Conservation (phyloP, 176 grass and related monocot genomes). For the Metroxylon sagu region DNA sequence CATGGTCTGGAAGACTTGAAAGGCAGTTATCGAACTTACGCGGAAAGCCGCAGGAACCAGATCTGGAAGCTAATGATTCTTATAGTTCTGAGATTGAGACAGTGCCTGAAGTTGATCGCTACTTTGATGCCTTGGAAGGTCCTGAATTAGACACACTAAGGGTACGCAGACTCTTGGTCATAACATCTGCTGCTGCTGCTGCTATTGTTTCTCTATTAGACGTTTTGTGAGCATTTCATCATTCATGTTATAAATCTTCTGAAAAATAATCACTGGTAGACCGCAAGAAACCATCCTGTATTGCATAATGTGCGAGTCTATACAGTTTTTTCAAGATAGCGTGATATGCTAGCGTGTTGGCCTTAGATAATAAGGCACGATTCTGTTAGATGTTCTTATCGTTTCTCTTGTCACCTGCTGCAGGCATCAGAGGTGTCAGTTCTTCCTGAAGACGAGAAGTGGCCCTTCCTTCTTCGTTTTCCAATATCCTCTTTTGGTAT, state of each 20-base stretch:
- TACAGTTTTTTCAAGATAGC: too few species aligned
- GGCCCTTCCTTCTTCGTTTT: slow-evolving; percentile 93
- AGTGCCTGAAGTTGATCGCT: slow-evolving; percentile 57
- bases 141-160: slow-evolving; percentile 85
- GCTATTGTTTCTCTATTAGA: too few species aligned
- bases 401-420: background rate
- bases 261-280: too few species aligned
- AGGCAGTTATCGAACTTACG: background rate
- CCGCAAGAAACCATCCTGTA: too few species aligned
- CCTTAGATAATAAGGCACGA: too few species aligned
- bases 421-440: slow-evolving; percentile 71
- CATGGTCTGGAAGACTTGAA: slow-evolving; percentile 10
- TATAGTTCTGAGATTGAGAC: slow-evolving; percentile 36
- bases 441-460: slow-evolving; percentile 73
- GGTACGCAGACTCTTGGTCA: slow-evolving; percentile 19
- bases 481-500: slow-evolving; percentile 82
- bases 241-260: too few species aligned
- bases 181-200: too few species aligned
- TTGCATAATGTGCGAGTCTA: too few species aligned
- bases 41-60: background rate
- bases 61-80: background rate
- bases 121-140: slow-evolving; percentile 86
- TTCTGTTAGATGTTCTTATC: too few species aligned
- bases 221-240: too few species aligned
- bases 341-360: too few species aligned